A percentile compares a stretch with the other conserved stretches of the same genome.
Evolutionary conservation across 306 rosid genomes (phyloP).

Genomic region (Sicyos edulis): DNA sequence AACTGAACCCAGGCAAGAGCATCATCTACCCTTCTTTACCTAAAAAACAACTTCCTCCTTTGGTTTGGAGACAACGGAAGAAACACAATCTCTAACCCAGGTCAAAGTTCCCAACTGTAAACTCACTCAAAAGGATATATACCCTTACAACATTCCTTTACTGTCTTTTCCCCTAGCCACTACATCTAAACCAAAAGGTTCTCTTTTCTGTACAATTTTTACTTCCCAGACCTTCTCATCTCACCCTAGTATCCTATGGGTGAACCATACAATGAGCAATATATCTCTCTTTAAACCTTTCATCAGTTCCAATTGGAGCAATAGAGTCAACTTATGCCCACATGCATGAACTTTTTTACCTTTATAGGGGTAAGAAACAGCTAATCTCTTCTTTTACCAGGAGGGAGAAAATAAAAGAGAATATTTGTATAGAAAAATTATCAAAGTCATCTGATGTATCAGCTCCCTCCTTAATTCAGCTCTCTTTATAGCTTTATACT

Average conservation of each 20-base stretch:
- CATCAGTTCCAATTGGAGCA: too few relatives aligned
- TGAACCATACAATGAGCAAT: too few relatives aligned
- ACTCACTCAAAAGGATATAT: background rate
- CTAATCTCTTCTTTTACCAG: too few relatives aligned
- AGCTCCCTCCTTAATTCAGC: background rate
- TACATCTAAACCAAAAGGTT: background rate
- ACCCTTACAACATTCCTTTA: background rate
- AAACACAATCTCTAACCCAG: background rate
- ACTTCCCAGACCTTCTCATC: too few relatives aligned
- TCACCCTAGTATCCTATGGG: too few relatives aligned
- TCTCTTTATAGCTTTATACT: background rate
- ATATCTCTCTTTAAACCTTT: too few relatives aligned
- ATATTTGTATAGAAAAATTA: too few relatives aligned
- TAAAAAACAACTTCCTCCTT: too few relatives aligned
- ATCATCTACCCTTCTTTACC: background rate
- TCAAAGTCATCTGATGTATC: background rate
- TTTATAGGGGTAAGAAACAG: too few relatives aligned
- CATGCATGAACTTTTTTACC: too few relatives aligned
- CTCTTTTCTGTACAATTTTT: background rate
- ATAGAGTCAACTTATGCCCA: too few relatives aligned
- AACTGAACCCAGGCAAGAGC: conserved; percentile 10
- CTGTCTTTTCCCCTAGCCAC: background rate
- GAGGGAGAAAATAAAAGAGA: too few relatives aligned
- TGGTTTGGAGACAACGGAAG: background rate
- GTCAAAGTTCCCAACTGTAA: background rate